phyloP scores from a whole-genome alignment of 2,329 filamentous ascomycete species.

The Colletotrichum cordylinicola region DNA sequence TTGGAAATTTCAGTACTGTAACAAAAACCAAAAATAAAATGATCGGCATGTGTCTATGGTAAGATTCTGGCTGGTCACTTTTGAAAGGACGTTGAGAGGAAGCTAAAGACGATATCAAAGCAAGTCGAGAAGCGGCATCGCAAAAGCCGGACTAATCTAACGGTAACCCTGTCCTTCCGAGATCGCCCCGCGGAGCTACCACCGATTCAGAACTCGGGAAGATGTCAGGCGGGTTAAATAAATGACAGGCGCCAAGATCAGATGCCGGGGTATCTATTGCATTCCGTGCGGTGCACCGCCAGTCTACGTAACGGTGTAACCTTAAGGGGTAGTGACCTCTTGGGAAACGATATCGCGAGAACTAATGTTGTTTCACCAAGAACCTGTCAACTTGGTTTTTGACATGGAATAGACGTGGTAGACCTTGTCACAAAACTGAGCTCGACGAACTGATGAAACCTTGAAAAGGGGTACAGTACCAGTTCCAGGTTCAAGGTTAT shows the following conservation, averaged over 20 bases:
- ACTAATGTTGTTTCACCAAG: neutral
- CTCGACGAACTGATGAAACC: neutral
- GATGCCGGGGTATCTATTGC: neutral
- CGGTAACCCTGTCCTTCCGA: neutral
- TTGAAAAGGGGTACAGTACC: neutral
- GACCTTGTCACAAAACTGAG: neutral
- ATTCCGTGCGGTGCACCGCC: neutral
- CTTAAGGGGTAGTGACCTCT: neutral
- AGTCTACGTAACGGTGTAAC: neutral
- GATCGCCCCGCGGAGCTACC: neutral
- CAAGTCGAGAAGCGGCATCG: neutral
- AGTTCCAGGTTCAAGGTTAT: neutral
- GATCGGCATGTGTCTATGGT: neutral
- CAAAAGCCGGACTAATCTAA: neutral
- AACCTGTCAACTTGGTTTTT: neutral
- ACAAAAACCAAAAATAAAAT: too few species aligned
- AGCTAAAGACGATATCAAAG: neutral
- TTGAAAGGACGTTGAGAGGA: neutral
- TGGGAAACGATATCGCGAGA: neutral
- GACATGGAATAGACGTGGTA: neutral
- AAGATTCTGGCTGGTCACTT: neutral
- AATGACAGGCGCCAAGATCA: neutral
- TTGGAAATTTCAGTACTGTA: neutral
- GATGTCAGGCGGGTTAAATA: neutral
- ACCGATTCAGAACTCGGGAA: neutral